Evolutionary conservation across 495 filamentous ascomycete genomes (phyloP).

Genomic region (Pyrenula massariospora): DNA sequence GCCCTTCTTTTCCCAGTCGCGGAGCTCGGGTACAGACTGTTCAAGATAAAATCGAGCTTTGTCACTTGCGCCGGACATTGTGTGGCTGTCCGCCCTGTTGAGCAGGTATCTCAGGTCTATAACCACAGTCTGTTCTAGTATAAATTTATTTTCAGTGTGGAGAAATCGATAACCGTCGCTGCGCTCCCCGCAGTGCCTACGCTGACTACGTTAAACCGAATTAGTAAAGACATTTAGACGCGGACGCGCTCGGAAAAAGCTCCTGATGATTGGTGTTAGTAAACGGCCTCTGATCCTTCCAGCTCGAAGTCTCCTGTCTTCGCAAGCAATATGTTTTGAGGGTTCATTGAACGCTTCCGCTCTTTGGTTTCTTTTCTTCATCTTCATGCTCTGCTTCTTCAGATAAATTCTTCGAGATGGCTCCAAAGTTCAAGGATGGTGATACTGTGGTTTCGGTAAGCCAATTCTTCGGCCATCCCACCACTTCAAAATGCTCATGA

Average conservation of each 20-base stretch:
- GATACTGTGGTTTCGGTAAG: slow-evolving; percentile 64
- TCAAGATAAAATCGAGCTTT: slow-evolving; percentile 93
- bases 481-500: too few relatives aligned
- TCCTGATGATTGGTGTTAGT: neutral
- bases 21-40: slow-evolving; percentile 79
- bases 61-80: slow-evolving; percentile 75
- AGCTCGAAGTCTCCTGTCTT: neutral
- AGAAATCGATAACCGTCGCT: too few relatives aligned
- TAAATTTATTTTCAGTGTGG: too few relatives aligned
- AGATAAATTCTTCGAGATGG: slow-evolving; percentile 40
- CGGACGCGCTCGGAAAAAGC: neutral
- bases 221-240: neutral
- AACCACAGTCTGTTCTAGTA: too few relatives aligned
- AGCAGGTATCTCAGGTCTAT: slow-evolving; percentile 12
- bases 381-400: slow-evolving; percentile 7
- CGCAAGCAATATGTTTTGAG: neutral
- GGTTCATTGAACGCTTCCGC: neutral
- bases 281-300: neutral
- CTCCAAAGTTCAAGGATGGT: slow-evolving; percentile 81
- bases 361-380: slow-evolving; percentile 12
- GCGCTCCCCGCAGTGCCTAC: too few relatives aligned
- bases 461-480: slow-evolving; percentile 6
- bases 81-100: too few relatives aligned
- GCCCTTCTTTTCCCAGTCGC: slow-evolving; percentile 75
- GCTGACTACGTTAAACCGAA: neutral